phyloP scores from a whole-genome alignment of 2,329 filamentous ascomycete genomes.

The Fusarium xylarioides region DNA sequence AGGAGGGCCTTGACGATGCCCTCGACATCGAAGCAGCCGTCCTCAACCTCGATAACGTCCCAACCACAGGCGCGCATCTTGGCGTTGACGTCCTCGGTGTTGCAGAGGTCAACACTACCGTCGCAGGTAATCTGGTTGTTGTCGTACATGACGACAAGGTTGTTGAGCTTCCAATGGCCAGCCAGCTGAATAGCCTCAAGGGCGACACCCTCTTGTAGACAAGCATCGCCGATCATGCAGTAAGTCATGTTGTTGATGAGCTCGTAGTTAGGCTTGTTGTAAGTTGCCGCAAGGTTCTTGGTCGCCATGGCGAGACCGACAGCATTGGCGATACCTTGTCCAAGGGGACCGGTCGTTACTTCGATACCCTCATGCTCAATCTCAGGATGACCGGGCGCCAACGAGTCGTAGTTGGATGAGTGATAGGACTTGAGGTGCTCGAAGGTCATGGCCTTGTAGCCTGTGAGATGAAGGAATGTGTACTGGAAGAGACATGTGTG shows the following conservation, averaged over 20 bases:
- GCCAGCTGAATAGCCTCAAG: slow-evolving; percentile 66
- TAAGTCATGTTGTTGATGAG: slow-evolving; percentile 62
- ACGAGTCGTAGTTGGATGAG: slow-evolving; percentile 53
- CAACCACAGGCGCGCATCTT: slow-evolving; percentile 67
- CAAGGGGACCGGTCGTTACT: slow-evolving; percentile 67
- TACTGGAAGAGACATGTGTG: slow-evolving; percentile 66
- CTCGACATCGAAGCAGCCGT: slow-evolving; percentile 61
- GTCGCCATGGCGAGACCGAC: slow-evolving; percentile 67
- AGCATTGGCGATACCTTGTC: slow-evolving; percentile 68
- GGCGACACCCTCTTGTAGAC: slow-evolving; percentile 66
- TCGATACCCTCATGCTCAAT: slow-evolving; percentile 67
- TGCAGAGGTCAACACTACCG: slow-evolving; percentile 61
- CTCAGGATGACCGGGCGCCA: slow-evolving; percentile 66
- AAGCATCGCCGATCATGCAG: slow-evolving; percentile 68
- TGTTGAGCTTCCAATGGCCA: slow-evolving; percentile 64
- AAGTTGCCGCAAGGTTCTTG: slow-evolving; percentile 63
- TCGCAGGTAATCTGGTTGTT: slow-evolving; percentile 70
- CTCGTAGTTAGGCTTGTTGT: slow-evolving; percentile 59
- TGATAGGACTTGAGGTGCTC: slow-evolving; percentile 66
- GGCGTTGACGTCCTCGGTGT: slow-evolving; percentile 64
- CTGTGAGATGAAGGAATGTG: slow-evolving; percentile 60
- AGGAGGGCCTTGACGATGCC: slow-evolving; percentile 55
- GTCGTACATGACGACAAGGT: slow-evolving; percentile 67
- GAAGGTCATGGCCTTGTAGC: slow-evolving; percentile 64
- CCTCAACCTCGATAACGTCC: slow-evolving; percentile 62